Percentiles rank a stretch among this genome's conserved stretches.
Conservation (phyloP, 106 monocot species). For the Amphibolis antarctica region DNA sequence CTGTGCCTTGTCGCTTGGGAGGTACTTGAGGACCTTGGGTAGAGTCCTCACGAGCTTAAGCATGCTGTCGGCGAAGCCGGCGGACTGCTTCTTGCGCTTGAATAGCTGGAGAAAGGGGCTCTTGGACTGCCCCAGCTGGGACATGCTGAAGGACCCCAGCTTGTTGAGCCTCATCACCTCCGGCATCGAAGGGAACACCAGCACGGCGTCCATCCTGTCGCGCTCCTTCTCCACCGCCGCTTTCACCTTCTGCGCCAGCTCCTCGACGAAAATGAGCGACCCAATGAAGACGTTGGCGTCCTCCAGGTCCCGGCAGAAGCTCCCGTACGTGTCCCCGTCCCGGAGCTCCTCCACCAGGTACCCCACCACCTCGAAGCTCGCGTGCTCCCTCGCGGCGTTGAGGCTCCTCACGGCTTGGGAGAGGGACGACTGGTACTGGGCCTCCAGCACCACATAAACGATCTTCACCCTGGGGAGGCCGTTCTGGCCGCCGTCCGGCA, state of each 20-base stretch:
- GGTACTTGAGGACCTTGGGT: conserved; percentile 78
- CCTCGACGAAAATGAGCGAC: conserved; percentile 81
- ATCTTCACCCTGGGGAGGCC: conserved; percentile 62
- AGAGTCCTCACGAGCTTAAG: conserved; percentile 77
- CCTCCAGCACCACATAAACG: conserved; percentile 76
- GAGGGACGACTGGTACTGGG: conserved; percentile 77
- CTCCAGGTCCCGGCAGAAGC: conserved; percentile 56
- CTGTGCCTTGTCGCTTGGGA: conserved; percentile 81
- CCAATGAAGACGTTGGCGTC: conserved; percentile 82
- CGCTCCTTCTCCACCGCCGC: conserved; percentile 61
- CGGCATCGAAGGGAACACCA: conserved; percentile 85
- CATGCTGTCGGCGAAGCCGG: conserved; percentile 79
- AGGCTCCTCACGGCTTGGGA: conserved; percentile 51
- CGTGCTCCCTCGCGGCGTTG: conserved; percentile 35
- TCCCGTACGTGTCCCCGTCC: conserved; percentile 44
- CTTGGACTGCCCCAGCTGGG: conserved; percentile 81
- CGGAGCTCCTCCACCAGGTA: conserved; percentile 86
- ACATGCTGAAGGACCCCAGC: conserved; percentile 88
- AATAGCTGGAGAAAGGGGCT: conserved; percentile 81
- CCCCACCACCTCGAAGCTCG: conserved; percentile 66
- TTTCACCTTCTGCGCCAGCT: conserved; percentile 70
- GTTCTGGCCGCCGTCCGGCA: conserved; percentile 19
- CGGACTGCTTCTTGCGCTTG: conserved; percentile 53
- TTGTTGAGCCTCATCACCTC: conserved; percentile 88
- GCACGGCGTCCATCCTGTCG: conserved; percentile 72